These are phyloP conservation scores for Neoboletus brunneissimus DNA, from an alignment of 768 basidiomycete genomes.

Conservation along the genomic window DNA sequence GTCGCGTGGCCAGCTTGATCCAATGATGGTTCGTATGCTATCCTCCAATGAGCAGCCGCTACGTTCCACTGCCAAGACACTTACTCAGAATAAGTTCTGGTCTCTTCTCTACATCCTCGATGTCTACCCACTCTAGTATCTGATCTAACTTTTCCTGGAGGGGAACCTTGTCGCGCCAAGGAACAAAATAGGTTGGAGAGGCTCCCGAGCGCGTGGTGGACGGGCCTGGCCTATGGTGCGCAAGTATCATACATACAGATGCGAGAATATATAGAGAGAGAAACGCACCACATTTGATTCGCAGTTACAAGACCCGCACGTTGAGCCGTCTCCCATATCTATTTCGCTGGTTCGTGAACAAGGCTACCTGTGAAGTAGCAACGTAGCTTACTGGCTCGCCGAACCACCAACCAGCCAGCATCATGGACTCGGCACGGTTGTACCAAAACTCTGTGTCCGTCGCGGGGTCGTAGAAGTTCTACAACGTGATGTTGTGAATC, in stretches of 20 bases:
- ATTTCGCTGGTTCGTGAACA: not conserved
- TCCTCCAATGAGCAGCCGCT: not conserved
- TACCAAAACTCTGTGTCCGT: conserved; percentile 67
- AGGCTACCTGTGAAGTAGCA: not conserved
- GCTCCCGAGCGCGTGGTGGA: conserved; percentile 62
- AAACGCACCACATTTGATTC: conserved; percentile 86
- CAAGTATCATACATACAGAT: not conserved
- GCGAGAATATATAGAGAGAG: not conserved
- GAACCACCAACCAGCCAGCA: conserved; percentile 78
- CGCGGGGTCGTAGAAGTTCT: conserved; percentile 88
- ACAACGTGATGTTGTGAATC: not conserved
- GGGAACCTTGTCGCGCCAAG: conserved; percentile 63
- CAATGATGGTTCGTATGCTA: conserved; percentile 81
- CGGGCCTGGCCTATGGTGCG: conserved; percentile 70
- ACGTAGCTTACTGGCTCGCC: conserved; percentile 78
- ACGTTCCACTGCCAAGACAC: conserved; percentile 11
- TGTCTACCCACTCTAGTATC: conserved; percentile 79
- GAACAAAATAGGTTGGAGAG: conserved; percentile 72
- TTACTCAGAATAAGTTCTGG: conserved; percentile 77
- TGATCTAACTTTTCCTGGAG: conserved; percentile 70
- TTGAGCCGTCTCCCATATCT: conserved; percentile 91
- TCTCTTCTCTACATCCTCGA: conserved; percentile 58
- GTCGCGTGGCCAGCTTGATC: conserved; percentile 80
- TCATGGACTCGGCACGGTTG: conserved; percentile 55
- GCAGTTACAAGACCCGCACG: conserved; percentile 73